Percentiles rank a stretch among this genome's conserved stretches.
Evolutionary conservation across 176 grass and related monocot species (phyloP).

Genomic region (Oryza glaberrima): DNA sequence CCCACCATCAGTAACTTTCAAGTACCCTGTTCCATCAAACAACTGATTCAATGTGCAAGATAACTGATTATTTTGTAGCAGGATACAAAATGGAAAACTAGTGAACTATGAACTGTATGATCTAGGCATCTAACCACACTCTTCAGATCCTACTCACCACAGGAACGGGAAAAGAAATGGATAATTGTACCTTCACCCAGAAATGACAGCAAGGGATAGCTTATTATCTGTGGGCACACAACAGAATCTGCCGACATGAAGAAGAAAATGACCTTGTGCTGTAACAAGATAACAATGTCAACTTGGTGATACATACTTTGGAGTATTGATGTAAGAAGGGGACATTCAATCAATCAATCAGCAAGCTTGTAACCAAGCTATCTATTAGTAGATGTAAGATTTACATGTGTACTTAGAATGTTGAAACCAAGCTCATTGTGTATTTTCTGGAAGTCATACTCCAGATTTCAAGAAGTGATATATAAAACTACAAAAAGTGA

Average conservation of each 20-base stretch:
- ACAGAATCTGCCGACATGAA: conserved; percentile 38
- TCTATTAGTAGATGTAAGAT: background rate
- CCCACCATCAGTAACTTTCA: conserved; percentile 16
- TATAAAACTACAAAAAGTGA: background rate
- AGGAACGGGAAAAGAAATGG: background rate
- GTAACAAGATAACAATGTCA: conserved; percentile 44
- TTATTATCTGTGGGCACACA: conserved; percentile 9
- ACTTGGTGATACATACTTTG: conserved; percentile 10
- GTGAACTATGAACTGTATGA: background rate
- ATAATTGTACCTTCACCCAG: conserved; percentile 19
- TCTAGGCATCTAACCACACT: conserved; percentile 1
- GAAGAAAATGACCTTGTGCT: conserved; percentile 10
- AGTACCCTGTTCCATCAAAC: conserved; percentile 10
- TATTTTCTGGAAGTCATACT: background rate
- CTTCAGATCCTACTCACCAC: background rate
- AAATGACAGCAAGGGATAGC: conserved; percentile 39
- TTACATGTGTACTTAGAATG: background rate
- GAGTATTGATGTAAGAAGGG: conserved; percentile 23
- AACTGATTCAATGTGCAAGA: background rate
- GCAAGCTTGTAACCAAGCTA: background rate
- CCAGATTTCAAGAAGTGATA: conserved; percentile 15
- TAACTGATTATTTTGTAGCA: conserved; percentile 18
- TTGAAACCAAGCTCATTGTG: background rate
- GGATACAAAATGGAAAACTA: conserved; percentile 1
- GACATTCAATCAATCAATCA: conserved; percentile 22